phyloP scores from a whole-genome alignment of 805 yeast species.

The Wickerhamiella australiensis region DNA sequence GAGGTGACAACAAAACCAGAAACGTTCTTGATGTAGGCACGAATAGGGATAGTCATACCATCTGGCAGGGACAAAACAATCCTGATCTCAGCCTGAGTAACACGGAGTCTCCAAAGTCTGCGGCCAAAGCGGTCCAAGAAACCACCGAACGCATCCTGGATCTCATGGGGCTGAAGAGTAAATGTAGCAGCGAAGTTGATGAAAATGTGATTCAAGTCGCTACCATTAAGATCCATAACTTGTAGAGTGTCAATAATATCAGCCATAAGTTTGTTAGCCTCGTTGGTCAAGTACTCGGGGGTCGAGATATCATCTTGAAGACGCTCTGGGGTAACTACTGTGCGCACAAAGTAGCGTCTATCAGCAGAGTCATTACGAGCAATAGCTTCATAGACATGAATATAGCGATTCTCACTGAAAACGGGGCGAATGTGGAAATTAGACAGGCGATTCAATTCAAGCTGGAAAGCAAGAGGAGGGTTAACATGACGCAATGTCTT shows the following conservation, averaged over 20 bases:
- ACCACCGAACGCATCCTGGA: slow-evolving; percentile 94
- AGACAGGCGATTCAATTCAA: slow-evolving; percentile 85
- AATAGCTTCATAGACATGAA: slow-evolving; percentile 92
- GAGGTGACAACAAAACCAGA: slow-evolving; percentile 95
- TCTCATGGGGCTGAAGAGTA: slow-evolving; percentile 88
- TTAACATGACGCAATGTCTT: slow-evolving; percentile 93
- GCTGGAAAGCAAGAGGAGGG: slow-evolving; percentile 95
- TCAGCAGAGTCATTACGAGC: slow-evolving; percentile 91
- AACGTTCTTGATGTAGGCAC: slow-evolving; percentile 93
- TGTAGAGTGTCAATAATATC: slow-evolving; percentile 92
- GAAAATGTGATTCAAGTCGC: slow-evolving; percentile 93
- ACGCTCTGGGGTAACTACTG: slow-evolving; percentile 91
- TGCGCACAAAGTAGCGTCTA: slow-evolving; percentile 92
- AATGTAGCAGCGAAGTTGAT: slow-evolving; percentile 94
- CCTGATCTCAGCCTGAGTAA: slow-evolving; percentile 94
- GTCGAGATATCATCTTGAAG: slow-evolving; percentile 87
- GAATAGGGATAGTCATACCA: slow-evolving; percentile 85
- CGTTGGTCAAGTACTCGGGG: slow-evolving; percentile 88
- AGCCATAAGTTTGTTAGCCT: slow-evolving; percentile 90
- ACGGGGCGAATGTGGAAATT: slow-evolving; percentile 92
- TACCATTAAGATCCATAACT: slow-evolving; percentile 84
- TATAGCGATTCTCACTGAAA: slow-evolving; percentile 91
- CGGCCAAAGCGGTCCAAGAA: slow-evolving; percentile 96
- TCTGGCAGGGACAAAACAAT: slow-evolving; percentile 85
- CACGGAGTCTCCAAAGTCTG: slow-evolving; percentile 90